Percentiles rank a stretch among this genome's conserved stretches.
phyloP scores from a whole-genome alignment of 441 rosid genomes.

The Croton laevigatus region DNA sequence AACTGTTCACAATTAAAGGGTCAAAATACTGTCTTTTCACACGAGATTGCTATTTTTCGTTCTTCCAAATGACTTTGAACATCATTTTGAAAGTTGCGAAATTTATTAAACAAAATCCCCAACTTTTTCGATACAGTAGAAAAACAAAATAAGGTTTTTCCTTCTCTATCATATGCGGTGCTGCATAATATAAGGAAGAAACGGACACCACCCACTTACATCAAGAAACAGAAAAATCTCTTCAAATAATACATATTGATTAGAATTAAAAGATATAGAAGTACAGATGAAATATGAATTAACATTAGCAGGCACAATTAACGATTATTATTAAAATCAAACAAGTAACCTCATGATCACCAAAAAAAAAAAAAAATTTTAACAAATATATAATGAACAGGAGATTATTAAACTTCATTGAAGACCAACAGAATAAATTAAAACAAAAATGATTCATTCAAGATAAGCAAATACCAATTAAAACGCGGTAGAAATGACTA shows the following conservation, averaged over 20 bases:
- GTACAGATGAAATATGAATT: background rate
- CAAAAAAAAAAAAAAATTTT: background rate
- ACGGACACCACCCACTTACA: background rate
- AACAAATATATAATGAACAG: background rate
- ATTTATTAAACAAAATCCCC: background rate
- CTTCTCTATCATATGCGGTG: background rate
- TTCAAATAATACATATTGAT: background rate
- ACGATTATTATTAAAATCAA: background rate
- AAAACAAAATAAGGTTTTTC: background rate
- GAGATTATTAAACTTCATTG: background rate
- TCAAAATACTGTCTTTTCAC: background rate
- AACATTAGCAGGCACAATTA: background rate
- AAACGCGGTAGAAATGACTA: background rate
- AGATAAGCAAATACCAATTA: background rate
- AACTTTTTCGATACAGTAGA: background rate
- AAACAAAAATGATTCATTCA: background rate
- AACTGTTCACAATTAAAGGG: background rate
- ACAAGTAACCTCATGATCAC: background rate
- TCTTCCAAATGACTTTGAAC: background rate
- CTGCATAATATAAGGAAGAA: too few species aligned
- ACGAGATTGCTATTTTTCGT: background rate
- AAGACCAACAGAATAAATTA: background rate
- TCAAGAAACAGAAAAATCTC: background rate
- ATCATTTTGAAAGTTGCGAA: background rate
- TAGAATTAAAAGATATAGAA: background rate